Evolutionary conservation across 2,329 filamentous ascomycete species (phyloP), one percentile per base, ranked within the genome.

Genomic region (Emmonsiellopsis sp.): DNA sequence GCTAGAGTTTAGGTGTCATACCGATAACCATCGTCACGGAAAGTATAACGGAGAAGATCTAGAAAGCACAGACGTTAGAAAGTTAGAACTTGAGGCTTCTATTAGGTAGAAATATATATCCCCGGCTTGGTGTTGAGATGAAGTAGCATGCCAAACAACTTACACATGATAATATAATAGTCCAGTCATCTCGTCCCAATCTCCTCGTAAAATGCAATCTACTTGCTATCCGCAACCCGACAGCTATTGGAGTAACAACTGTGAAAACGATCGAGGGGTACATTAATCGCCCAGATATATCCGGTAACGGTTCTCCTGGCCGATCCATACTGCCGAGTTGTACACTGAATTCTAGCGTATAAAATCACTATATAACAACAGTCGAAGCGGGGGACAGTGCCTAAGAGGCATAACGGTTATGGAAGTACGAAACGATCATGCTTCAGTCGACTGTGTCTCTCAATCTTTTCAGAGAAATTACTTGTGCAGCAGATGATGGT

Each of bases 181-280:
- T 38, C 45, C 45, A 48, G 45, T 48, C 45, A 48, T 48, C 45
- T 20, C 31, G 20, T 48, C 45, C 45, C 32, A 48, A 16, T 26
- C 45, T 13, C 45, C 32, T 35, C 26, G 45, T 37, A 48, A 48
- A 37, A 48, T 38, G 45, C 11, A 48, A 16, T 37, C 32, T 35
- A 31, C 45, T 48, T 15, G 45, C 32, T 7, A 48, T 16, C 26
- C 45, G 15, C 45, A 48, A 6, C 15, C 15, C 45, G 13, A 48
- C 45, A n/a, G 37, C 37, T 37, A 37, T 26, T 31, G 45, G 45
- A 20, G 34, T 37, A 20, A 48, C 32, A 38, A 48, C 31, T 15
- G 15, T 20, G 32, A 48, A 48, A 8, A 48, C 9, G 10, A 48
- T 48, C 34, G 45, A 48, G 37, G 45, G 45, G 8, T 8, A 37